Conservation (phyloP, 2,329 filamentous ascomycete genomes). For the Fusarium humuli region DNA sequence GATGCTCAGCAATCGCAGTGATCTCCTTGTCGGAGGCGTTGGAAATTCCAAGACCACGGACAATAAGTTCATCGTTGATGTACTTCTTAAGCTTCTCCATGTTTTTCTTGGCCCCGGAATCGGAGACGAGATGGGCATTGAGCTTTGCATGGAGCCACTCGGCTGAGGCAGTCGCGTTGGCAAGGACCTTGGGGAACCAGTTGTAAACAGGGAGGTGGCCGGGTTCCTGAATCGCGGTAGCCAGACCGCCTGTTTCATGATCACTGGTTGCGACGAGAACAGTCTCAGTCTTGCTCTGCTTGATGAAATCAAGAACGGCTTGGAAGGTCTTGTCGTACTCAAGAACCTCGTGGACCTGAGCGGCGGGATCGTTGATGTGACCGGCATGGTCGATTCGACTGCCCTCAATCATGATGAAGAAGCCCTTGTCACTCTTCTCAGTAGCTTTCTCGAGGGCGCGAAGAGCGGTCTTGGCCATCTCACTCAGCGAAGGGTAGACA, state of each 20-base stretch:
- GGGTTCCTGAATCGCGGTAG: conserved; percentile 76
- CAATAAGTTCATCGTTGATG: conserved; percentile 75
- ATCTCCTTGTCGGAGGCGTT: conserved; percentile 81
- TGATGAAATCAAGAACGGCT: conserved; percentile 85
- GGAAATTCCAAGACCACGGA: conserved; percentile 78
- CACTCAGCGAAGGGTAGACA: conserved; percentile 86
- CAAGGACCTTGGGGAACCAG: conserved; percentile 87
- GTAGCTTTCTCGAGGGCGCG: conserved; percentile 84
- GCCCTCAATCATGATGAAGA: conserved; percentile 99
- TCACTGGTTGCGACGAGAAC: conserved; percentile 92
- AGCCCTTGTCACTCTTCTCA: conserved; percentile 85
- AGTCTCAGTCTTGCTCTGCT: conserved; percentile 76
- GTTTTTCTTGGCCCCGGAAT: conserved; percentile 48
- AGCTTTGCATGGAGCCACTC: conserved; percentile 77
- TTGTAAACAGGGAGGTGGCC: conserved; percentile 67
- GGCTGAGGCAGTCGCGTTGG: conserved; percentile 79
- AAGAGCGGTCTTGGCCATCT: conserved; percentile 89
- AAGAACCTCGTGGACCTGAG: conserved; percentile 91
- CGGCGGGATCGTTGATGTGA: conserved; percentile 84
- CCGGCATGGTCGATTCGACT: conserved; percentile 96
- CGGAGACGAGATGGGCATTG: conserved; percentile 64
- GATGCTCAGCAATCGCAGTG: conserved; percentile 68
- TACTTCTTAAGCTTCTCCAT: conserved; percentile 66
- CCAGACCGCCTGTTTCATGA: conserved; percentile 93
- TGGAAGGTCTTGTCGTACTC: conserved; percentile 91